Percentiles rank a stretch among this genome's conserved stretches.
Evolutionary conservation across 2,329 filamentous ascomycete species (phyloP).

Genomic region (Lasiodiplodia gonubiensis): DNA sequence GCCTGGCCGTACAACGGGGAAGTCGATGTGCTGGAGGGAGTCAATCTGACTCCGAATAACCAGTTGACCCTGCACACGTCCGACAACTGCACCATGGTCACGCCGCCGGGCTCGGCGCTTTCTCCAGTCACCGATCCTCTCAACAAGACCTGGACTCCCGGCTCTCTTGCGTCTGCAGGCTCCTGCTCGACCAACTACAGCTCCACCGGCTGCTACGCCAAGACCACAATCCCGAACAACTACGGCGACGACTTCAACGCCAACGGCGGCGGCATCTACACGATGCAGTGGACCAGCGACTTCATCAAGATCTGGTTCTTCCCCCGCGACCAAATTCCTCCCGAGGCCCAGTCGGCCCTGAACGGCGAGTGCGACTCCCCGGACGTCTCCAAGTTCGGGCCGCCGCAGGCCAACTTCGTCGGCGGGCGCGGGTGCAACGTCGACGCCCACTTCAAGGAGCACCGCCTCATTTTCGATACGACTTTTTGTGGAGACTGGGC

Average conservation of each 20-base stretch:
- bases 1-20: constrained; percentile 36
- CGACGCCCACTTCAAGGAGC: constrained; percentile 44
- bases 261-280: constrained; percentile 42
- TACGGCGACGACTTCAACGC: constrained; percentile 34
- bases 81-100: constrained; percentile 35
- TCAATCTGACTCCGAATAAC: constrained; percentile 35
- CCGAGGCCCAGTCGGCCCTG: constrained; percentile 49
- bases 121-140: neutral
- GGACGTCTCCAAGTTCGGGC: constrained; percentile 67
- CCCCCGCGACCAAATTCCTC: constrained; percentile 36
- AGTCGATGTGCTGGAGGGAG: constrained; percentile 36
- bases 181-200: constrained; percentile 33
- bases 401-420: constrained; percentile 67
- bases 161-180: neutral
- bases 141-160: neutral
- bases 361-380: constrained; percentile 45
- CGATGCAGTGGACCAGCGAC: constrained; percentile 35
- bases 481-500: constrained; percentile 67
- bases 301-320: constrained; percentile 38
- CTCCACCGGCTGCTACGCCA: constrained; percentile 32
- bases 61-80: constrained; percentile 12
- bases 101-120: neutral
- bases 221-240: constrained; percentile 6
- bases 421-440: constrained; percentile 42
- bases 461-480: constrained; percentile 48